Evolutionary conservation across 441 rosid genomes (phyloP).

Genomic region (Mallotus repandus): DNA sequence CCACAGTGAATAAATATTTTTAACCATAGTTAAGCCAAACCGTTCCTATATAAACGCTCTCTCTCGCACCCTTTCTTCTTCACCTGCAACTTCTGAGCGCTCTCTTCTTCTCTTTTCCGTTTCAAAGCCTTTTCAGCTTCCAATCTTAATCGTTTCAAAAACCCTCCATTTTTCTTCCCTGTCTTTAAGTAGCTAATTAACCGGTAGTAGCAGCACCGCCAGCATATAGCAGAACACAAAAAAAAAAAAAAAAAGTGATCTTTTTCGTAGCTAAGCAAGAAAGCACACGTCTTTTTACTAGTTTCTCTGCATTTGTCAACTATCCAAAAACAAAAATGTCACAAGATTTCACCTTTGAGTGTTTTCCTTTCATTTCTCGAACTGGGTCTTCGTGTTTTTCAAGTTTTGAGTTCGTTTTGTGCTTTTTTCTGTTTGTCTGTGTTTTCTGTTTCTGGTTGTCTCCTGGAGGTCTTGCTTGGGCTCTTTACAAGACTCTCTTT

Average conservation of each 20-base stretch:
- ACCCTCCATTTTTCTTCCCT: neutral
- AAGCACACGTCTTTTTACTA: neutral
- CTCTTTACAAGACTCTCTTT: constrained; percentile 40
- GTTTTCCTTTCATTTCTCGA: constrained; percentile 27
- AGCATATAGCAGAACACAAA: too few species aligned
- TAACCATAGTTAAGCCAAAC: constrained; percentile 20
- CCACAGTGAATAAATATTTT: neutral
- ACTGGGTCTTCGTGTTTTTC: constrained; percentile 26
- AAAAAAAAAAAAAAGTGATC: neutral
- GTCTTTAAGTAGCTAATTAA: too few species aligned
- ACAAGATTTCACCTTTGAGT: constrained; percentile 26
- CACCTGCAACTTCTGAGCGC: constrained; percentile 14
- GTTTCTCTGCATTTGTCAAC: neutral
- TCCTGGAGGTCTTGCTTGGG: constrained; percentile 86
- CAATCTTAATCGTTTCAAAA: neutral
- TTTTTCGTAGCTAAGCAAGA: neutral
- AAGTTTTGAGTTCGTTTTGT: constrained; percentile 35
- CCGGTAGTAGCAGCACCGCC: too few species aligned
- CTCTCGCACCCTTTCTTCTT: neutral
- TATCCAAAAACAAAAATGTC: constrained; percentile 35
- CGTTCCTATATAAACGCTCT: constrained; percentile 15
- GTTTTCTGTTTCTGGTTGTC: constrained; percentile 38
- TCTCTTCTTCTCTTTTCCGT: neutral
- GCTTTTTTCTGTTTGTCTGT: constrained; percentile 32
- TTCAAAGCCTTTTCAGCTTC: constrained; percentile 17